Base-by-base conservation (phyloP, 257 asterid species). In the Anisodus tanguticus region DNA sequence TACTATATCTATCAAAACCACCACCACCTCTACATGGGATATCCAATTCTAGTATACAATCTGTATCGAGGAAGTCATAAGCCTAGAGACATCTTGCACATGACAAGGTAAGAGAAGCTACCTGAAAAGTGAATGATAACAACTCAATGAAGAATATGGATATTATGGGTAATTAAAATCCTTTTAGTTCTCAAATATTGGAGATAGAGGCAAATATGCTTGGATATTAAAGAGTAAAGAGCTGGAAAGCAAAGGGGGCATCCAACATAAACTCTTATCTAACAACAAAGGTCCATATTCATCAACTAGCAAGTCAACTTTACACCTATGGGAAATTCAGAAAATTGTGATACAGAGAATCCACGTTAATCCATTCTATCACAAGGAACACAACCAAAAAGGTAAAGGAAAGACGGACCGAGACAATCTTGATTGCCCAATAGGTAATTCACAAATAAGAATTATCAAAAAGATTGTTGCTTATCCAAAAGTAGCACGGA, bases 361-460 rank as follows among this genome's bases (percentile, higher is more conserved):
- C 81, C 37, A 51, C 7, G 63, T 13, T 51, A 51, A 76, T 26
- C 47, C 63, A 26, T 76, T 49, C 47, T 76, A 76, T 76, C 64
- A 53, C 81, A 53, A 51, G 47, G 81, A 76, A 26, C 81, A 76
- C 63, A 51, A 7, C 63, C 64, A 31, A 76, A 76, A 51, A 26
- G 47, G 47, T 51, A 53, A 76, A 53, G 43, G 9, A 51, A 26
- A 22, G 64, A 51, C 62, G 51, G 81, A 26, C 8, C 0, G 26
- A 0, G 22, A 49, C 62, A 3, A 47, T 47, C 58, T 72, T 47
- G 58, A 19, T 13, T n/a, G 11, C n/a, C 80, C 6, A 72, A 47
- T 11, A 74, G 81, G 62, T 76, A 53, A 22, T 13, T 51, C 62
- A 53, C 63, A 8, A 76, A 76, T 22, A 76, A 22, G 63, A 76